Percentiles rank a stretch among this genome's conserved stretches.
These are phyloP conservation scores for Thinopyrum obtusiflorum DNA, from an alignment of 202 grass and related monocot genomes.

Conservation along the genomic window DNA sequence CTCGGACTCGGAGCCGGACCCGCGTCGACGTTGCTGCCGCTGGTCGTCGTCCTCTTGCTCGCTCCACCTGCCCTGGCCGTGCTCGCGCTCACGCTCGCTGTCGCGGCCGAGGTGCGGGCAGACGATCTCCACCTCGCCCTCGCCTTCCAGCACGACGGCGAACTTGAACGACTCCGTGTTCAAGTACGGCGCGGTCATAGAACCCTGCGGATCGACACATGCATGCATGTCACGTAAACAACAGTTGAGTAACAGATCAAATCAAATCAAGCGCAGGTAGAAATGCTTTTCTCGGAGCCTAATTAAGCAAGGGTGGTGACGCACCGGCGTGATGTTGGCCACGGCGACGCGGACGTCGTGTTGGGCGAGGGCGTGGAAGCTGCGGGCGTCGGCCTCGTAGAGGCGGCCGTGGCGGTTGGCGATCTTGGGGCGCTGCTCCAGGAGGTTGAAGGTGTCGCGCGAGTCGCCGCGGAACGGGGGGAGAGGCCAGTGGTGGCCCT, in stretches of 20 bases:
- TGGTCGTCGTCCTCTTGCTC: not conserved
- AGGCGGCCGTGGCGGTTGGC: conserved; percentile 61
- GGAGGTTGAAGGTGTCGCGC: conserved; percentile 44
- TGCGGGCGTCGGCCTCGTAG: conserved; percentile 61
- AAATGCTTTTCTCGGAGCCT: too few relatives aligned
- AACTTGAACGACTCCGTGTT: conserved; percentile 61
- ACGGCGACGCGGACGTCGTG: conserved; percentile 63
- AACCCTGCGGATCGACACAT: conserved; percentile 32
- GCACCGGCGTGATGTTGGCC: conserved; percentile 62
- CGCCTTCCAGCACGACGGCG: conserved; percentile 42
- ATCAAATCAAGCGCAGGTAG: not conserved
- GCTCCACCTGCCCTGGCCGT: not conserved
- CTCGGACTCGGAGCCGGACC: not conserved
- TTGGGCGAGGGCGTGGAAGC: conserved; percentile 41
- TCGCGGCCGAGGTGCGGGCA: conserved; percentile 57
- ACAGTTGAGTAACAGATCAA: not conserved
- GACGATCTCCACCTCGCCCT: conserved; percentile 55
- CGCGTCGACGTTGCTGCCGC: not conserved
- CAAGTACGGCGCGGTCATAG: conserved; percentile 69
- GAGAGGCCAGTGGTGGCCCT: conserved; percentile 46
- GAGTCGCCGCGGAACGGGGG: conserved; percentile 67
- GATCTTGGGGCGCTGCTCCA: conserved; percentile 49
- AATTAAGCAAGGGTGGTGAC: not conserved
- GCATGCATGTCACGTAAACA: not conserved
- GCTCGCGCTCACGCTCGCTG: not conserved